Conservation (phyloP, 2,329 filamentous ascomycete genomes). For the Apiospora aurea region DNA sequence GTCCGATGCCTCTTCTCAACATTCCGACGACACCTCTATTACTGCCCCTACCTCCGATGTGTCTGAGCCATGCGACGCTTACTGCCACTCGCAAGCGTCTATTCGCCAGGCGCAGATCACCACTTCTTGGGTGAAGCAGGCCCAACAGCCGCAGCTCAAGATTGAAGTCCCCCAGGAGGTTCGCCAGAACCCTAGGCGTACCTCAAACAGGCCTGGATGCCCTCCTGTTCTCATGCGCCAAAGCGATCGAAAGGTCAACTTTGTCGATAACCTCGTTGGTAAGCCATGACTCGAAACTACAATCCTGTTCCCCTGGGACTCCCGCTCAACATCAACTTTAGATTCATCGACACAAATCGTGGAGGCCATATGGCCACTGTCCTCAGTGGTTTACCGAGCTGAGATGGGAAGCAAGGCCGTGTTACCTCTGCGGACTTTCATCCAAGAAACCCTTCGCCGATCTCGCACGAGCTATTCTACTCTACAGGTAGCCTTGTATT, state of each 20-base stretch:
- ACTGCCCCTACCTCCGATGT: conserved; percentile 67
- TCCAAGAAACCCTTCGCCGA: conserved; percentile 93
- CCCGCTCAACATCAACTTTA: conserved; percentile 52
- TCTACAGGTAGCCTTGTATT: conserved; percentile 94
- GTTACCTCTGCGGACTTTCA: conserved; percentile 90
- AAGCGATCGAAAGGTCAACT: conserved; percentile 89
- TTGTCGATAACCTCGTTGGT: conserved; percentile 98
- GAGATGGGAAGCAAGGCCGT: conserved; percentile 79
- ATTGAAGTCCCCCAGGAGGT: conserved; percentile 66
- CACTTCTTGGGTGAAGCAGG: conserved; percentile 43
- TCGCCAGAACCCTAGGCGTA: conserved; percentile 69
- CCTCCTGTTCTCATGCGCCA: conserved; percentile 84
- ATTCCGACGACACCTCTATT: conserved; percentile 71
- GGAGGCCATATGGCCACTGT: conserved; percentile 94
- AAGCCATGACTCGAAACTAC: conserved; percentile 60
- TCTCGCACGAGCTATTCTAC: conserved; percentile 98
- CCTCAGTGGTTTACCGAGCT: conserved; percentile 77
- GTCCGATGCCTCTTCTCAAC: conserved; percentile 75
- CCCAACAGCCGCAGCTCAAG: conserved; percentile 44
- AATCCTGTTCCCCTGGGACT: conserved; percentile 29
- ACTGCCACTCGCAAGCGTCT: conserved; percentile 43
- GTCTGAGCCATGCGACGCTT: conserved; percentile 55
- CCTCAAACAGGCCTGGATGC: conserved; percentile 62
- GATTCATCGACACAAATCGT: conserved; percentile 98
- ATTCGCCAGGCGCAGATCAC: conserved; percentile 41